Evolutionary conservation across 73 alveolate species (phyloP), one percentile per base, ranked within the genome.

Genomic region (Tetrahymena malaccensis): DNA sequence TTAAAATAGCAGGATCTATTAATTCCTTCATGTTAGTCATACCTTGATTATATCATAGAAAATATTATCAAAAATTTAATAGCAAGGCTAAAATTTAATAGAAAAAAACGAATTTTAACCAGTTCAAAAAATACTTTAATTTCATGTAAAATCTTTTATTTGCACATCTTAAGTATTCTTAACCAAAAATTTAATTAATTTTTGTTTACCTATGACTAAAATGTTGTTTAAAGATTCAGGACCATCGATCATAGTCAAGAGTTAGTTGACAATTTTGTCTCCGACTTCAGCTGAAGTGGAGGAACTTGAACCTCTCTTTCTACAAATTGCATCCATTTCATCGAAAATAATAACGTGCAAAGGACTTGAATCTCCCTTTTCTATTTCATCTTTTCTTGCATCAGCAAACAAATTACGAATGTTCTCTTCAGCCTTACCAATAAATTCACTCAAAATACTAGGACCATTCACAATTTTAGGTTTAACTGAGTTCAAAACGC

Each of bases 311-410:
- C 99, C 99, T 98, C 99, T 98, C 44, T 99, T 98, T 95, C 99
- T 98, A 96, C 99, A 99, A 55, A 99, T 97, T 84, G 99, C 99
- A 98, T 99, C 99, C 85, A 99, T 99, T 97, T 99, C 99, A 97
- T 99, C 99, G 95, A 99, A 99, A 44, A 99, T 99, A 89, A 99
- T 99, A 56, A 99, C 98, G 96, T 99, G 99, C 84, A 99, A 96
- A n/a, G 99, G 98, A 50, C 99, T 97, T 33, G 98, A 99, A 94
- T 99, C 99, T 55, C 99, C 99, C 94, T 57, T 25, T 31, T 55
- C 40, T 35, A 85, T 94, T 97, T 97, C 97, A 94, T 97, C 99
- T 58, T 96, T 95, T 93, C 96, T 97, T 17, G 99, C 99, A 94
- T 97, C 98, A 19, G 97, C 98, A 93, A 97, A 97, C 89, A 97